Conservation (phyloP, 192 early-diverging fungal genomes). For the Coemansia sp. region DNA sequence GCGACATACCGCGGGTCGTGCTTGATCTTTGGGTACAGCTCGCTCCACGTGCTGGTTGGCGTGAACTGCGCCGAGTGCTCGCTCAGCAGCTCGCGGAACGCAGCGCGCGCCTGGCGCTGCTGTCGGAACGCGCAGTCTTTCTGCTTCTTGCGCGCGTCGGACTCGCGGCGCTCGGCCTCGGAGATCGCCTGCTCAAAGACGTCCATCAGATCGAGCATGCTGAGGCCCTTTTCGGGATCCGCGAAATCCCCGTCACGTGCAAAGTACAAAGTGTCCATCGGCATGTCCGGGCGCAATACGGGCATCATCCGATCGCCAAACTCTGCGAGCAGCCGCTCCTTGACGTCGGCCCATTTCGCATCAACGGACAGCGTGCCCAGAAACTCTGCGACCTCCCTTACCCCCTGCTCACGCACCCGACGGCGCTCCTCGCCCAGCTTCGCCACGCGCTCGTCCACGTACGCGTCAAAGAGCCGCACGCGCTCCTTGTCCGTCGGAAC, state of each 20-base stretch:
- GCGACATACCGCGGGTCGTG: slow-evolving; percentile 65
- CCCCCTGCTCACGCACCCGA: slow-evolving; percentile 57
- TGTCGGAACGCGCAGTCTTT: slow-evolving; percentile 51
- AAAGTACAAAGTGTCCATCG: slow-evolving; percentile 18
- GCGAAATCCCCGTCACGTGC: neutral
- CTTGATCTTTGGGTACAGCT: slow-evolving; percentile 73
- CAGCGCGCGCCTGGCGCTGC: slow-evolving; percentile 74
- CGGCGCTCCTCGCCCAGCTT: slow-evolving; percentile 69
- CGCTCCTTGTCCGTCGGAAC: slow-evolving; percentile 62
- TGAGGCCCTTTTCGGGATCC: slow-evolving; percentile 59
- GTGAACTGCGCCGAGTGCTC: slow-evolving; percentile 63
- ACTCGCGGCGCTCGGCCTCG: slow-evolving; percentile 64
- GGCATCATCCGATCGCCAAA: slow-evolving; percentile 37
- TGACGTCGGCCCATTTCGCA: slow-evolving; percentile 29
- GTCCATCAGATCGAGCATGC: slow-evolving; percentile 75
- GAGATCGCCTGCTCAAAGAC: slow-evolving; percentile 70
- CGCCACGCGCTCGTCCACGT: slow-evolving; percentile 61
- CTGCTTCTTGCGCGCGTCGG: slow-evolving; percentile 55
- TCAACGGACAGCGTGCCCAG: slow-evolving; percentile 8
- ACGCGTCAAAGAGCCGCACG: slow-evolving; percentile 68
- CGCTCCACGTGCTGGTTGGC: slow-evolving; percentile 80
- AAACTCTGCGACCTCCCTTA: slow-evolving; percentile 48
- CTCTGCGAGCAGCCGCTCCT: slow-evolving; percentile 13
- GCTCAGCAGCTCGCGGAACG: slow-evolving; percentile 65
- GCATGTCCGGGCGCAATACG: slow-evolving; percentile 7